These are phyloP conservation scores for Chaetomium sp. DNA, from an alignment of 2,329 filamentous ascomycete genomes.

Conservation along the genomic window DNA sequence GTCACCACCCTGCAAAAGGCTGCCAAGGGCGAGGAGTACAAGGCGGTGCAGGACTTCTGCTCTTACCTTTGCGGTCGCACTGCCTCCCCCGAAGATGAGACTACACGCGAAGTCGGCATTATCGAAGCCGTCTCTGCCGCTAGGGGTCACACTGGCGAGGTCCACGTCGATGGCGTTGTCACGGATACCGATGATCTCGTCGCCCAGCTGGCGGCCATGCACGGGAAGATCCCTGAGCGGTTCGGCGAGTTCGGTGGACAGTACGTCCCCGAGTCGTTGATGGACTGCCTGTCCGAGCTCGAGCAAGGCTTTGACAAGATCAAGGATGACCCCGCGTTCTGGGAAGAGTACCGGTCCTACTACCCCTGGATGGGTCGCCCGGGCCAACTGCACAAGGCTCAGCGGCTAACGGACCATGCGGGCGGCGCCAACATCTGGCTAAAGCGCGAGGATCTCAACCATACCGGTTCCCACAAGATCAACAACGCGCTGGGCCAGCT, in stretches of 20 bases:
- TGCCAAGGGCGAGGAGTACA: conserved; percentile 63
- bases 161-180: conserved; percentile 71
- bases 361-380: conserved; percentile 97
- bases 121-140: conserved; percentile 67
- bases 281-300: conserved; percentile 92
- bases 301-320: conserved; percentile 89
- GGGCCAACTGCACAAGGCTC: conserved; percentile 85
- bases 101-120: conserved; percentile 68
- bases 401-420: conserved; percentile 83
- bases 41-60: conserved; percentile 85
- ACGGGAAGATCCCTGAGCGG: conserved; percentile 76
- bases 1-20: conserved; percentile 77
- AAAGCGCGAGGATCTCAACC: conserved; percentile 96
- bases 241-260: conserved; percentile 97
- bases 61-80: conserved; percentile 62
- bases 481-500: conserved; percentile 97
- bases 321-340: conserved; percentile 85
- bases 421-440: conserved; percentile 96
- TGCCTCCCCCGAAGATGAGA: conserved; percentile 40
- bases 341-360: conserved; percentile 94
- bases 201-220: conserved; percentile 83
- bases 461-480: conserved; percentile 98
- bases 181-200: conserved; percentile 61
- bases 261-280: conserved; percentile 95
- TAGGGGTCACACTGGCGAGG: conserved; percentile 59